Base-by-base conservation (phyloP, 371 early-diverging fungal genomes). In the Coemansia sp. region DNA sequence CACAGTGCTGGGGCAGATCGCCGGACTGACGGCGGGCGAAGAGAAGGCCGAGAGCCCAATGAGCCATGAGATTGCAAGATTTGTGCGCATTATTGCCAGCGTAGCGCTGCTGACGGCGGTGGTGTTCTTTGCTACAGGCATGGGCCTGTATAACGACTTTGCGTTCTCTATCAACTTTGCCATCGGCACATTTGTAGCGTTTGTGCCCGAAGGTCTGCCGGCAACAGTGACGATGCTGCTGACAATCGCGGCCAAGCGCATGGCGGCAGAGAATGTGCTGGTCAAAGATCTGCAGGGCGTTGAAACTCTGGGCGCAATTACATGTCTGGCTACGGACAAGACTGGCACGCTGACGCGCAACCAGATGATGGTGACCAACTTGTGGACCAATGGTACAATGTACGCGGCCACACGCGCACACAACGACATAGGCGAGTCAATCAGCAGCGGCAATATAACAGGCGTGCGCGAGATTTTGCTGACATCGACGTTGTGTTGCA, bases 221-320 rank as follows among this genome's bases (percentile, higher is more conserved):
- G 92, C 93, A 12, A 94, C 95, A 0, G 93, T 93, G 21, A 93
- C 94, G 18, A 89, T 96, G 83, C 82, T 97, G 28, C 78, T 97
- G 48, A 93, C 94, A 5, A 89, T 95, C 50, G 95, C 97, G 25
- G 96, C 98, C 57, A 94, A 95, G 81, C 91, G 95, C 64, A 93
- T 98, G 93, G 91, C 95, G 0, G 62, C 80, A 9, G 84, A 87
- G 62, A 90, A 96, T 66, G 94, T 97, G 4, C 84, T 97, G 16
- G 96, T 97, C 68, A 97, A 95, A 75, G 94, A 97, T 75, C 80
- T 97, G 39, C 90, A 93, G 65, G 96, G 94, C 67, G 96, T 97
- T 18, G 97, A 97, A 72, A 95, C 96, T 14, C 87, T 97, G 20
- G 97, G 97, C 48, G 94, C 94, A 1, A 94, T 98, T 53, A 97